phyloP scores from a whole-genome alignment of 495 filamentous ascomycete species.

The Daldinia vernicosa region DNA sequence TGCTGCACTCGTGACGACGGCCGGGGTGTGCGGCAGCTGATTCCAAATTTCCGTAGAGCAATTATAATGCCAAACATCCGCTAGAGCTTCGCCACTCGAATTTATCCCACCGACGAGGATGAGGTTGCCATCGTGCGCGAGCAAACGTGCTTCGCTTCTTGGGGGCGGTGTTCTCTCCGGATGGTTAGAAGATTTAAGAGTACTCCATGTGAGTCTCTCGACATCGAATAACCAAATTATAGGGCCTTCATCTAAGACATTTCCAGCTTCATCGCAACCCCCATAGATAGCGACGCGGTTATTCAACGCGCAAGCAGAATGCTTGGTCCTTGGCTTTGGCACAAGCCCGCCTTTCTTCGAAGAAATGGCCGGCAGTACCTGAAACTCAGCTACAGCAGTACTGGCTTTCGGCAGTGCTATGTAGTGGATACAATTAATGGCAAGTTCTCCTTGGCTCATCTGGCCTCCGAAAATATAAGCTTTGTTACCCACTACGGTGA shows the following conservation, averaged over 20 bases:
- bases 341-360: conserved; percentile 40
- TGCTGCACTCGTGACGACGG: conserved; percentile 48
- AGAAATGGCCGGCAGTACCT: conserved; percentile 44
- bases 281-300: conserved; percentile 57
- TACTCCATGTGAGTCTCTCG: conserved; percentile 49
- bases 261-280: conserved; percentile 49
- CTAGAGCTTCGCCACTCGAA: conserved; percentile 32
- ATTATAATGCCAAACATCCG: conserved; percentile 60
- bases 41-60: conserved; percentile 55
- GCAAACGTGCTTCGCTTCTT: conserved; percentile 33
- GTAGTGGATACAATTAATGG: conserved; percentile 57
- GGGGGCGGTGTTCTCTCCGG: conserved; percentile 34
- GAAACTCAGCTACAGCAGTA: conserved; percentile 48
- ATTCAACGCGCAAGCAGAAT: conserved; percentile 54
- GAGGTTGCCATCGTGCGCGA: conserved; percentile 48
- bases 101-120: conserved; percentile 54
- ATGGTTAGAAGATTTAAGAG: conserved; percentile 38
- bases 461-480: conserved; percentile 64
- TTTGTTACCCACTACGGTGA: conserved; percentile 57
- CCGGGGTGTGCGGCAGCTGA: conserved; percentile 51
- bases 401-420: conserved; percentile 51
- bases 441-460: conserved; percentile 49
- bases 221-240: conserved; percentile 60
- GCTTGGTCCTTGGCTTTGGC: conserved; percentile 51
- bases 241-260: conserved; percentile 52